Percentiles rank a stretch among this genome's conserved stretches.
These are phyloP conservation scores for Cordyceps tenuipes DNA, from an alignment of 2,329 filamentous ascomycete species.

Conservation along the genomic window DNA sequence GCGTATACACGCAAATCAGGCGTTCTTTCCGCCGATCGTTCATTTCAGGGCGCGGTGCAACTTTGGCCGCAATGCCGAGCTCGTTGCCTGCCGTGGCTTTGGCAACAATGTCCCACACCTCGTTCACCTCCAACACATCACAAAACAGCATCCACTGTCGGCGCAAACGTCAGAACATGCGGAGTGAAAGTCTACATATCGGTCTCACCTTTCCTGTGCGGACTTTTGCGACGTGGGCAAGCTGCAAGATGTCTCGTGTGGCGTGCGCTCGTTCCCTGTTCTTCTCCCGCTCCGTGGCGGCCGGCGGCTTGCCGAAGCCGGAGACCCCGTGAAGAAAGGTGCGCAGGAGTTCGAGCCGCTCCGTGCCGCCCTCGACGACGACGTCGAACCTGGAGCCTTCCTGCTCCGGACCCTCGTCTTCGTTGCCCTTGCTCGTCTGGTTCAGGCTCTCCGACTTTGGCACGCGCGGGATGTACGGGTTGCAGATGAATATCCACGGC, in stretches of 20 bases:
- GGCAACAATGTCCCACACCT: slow-evolving; percentile 58
- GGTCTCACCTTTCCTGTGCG: slow-evolving; percentile 54
- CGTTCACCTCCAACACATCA: slow-evolving; percentile 43
- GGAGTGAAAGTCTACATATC: too few species aligned
- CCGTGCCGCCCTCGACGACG: slow-evolving; percentile 45
- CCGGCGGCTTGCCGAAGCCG: slow-evolving; percentile 24
- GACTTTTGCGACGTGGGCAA: slow-evolving; percentile 52
- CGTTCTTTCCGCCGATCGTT: slow-evolving; percentile 35
- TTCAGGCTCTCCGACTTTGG: slow-evolving; percentile 25
- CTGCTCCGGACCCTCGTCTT: slow-evolving; percentile 41
- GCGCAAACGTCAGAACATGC: neutral
- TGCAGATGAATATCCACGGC: slow-evolving; percentile 67
- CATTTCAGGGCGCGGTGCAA: slow-evolving; percentile 45
- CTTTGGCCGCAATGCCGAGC: slow-evolving; percentile 66
- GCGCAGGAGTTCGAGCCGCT: slow-evolving; percentile 38
- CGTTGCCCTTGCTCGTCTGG: slow-evolving; percentile 34
- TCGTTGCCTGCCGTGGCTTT: slow-evolving; percentile 58
- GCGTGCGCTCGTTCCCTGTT: slow-evolving; percentile 41
- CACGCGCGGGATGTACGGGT: slow-evolving; percentile 44
- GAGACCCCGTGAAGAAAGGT: slow-evolving; percentile 42
- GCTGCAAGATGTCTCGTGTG: slow-evolving; percentile 46
- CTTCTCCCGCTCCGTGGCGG: slow-evolving; percentile 36
- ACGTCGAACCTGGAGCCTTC: slow-evolving; percentile 36
- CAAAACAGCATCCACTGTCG: slow-evolving; percentile 68
- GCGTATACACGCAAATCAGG: slow-evolving; percentile 71